phyloP scores from a whole-genome alignment of 2,329 filamentous ascomycete species.

The Fusarium sp. region DNA sequence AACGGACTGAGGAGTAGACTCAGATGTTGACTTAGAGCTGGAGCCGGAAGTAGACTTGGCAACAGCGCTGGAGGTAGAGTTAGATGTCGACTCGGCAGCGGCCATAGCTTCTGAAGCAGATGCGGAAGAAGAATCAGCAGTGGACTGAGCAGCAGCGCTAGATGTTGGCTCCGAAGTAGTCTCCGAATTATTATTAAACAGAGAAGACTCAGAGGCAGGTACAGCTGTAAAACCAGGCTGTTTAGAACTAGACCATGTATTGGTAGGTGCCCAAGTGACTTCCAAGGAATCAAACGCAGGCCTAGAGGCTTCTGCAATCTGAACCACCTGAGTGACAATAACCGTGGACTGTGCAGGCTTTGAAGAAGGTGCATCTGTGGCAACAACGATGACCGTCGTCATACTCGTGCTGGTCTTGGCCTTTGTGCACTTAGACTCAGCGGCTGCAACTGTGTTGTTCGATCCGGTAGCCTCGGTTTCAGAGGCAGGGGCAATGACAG shows the following conservation, averaged over 20 bases:
- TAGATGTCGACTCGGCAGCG: neutral
- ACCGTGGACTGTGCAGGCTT: neutral
- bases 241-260: neutral
- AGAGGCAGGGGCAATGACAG: neutral
- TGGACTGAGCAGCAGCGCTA: neutral
- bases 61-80: neutral
- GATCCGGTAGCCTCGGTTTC: neutral
- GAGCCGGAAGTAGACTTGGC: neutral
- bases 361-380: neutral
- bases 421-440: neutral
- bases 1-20: neutral
- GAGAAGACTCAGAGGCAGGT: neutral
- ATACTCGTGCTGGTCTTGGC: neutral
- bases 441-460: neutral
- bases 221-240: neutral
- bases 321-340: neutral
- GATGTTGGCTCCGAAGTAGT: neutral
- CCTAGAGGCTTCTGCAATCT: neutral
- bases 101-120: neutral
- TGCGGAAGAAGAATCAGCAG: no score
- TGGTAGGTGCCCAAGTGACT: neutral
- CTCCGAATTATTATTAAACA: neutral
- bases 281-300: neutral
- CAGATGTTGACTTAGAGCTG: neutral
- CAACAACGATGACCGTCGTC: neutral